Base-by-base conservation (phyloP, 1,284 basidiomycete genomes). In the Ceratobasidium sp. region DNA sequence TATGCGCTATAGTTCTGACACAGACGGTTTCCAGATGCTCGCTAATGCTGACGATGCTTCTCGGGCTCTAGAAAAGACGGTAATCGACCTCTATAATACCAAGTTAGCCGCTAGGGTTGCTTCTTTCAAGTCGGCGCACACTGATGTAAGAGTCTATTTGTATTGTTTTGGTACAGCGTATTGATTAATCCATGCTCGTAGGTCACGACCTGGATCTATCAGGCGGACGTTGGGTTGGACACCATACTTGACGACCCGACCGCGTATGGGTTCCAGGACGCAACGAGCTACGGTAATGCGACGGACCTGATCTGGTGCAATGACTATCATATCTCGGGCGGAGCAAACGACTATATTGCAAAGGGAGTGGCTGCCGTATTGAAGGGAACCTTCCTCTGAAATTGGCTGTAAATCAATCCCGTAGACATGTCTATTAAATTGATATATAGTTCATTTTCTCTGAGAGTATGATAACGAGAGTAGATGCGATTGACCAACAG, bases 251-350 rank as follows among this genome's bases (percentile, higher is more conserved):
- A 75, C 50, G 29, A 72, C 36, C 76, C 76, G 6, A 41, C 50
- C 7, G 65, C 65, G 6, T 77, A 75, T 44, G 76, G 76, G 19
- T 75, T 77, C 63, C 54, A 62, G 54, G 74, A 77, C 54, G 69
- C 62, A 11, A 77, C 76, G 11, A 71, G 67, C 67, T 77, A 73
- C 50, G 76, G 76, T 0, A 41, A 31, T 45, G 74, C 63, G 27
- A 27, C 74, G 11, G 65, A 75, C n/a, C 47, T 66, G 73, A 48
- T 73, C 54, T 75, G 76, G 76, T 77, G 76, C 69, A 77, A 76
- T 59, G 48, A 76, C 72, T 74, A 74, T 41, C 75, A 76, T 45
- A 33, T 76, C 29, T 73, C 73, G 33, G 56, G 72, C 36, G 27
- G 51, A 9, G 65, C 48, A 19, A 29, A 74, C 19, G 48, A 60